These are phyloP conservation scores for Dryadomyces quercivorus DNA, from an alignment of 2,329 filamentous ascomycete genomes.

Conservation along the genomic window DNA sequence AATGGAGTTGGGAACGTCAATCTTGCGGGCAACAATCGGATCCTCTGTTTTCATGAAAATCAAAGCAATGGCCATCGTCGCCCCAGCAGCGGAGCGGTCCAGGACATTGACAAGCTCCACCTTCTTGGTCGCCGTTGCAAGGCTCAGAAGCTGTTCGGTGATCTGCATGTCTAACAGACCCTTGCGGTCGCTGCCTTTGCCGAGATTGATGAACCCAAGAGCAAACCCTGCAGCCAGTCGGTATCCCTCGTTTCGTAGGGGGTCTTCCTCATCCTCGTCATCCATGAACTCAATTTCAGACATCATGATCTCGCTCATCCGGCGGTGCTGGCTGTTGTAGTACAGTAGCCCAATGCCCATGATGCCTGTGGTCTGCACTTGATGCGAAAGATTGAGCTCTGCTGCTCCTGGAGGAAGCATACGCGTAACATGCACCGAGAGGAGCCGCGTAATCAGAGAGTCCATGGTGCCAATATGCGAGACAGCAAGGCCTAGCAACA, in stretches of 20 bases:
- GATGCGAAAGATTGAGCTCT: conserved; percentile 81
- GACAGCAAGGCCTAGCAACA: conserved; percentile 83
- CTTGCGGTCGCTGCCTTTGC: conserved; percentile 75
- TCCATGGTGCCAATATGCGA: conserved; percentile 98
- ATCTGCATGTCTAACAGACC: conserved; percentile 90
- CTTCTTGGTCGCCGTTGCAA: conserved; percentile 81
- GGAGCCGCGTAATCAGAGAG: conserved; percentile 77
- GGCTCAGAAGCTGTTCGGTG: conserved; percentile 72
- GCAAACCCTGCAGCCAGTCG: conserved; percentile 87
- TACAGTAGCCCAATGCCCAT: conserved; percentile 96
- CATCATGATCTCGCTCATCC: conserved; percentile 98
- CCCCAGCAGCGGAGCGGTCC: conserved; percentile 86
- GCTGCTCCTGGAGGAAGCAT: conserved; percentile 89
- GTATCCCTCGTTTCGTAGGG: conserved; percentile 88
- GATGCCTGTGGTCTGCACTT: conserved; percentile 90
- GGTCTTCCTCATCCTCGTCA: conserved; percentile 68
- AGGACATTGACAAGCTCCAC: conserved; percentile 87
- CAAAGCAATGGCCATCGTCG: conserved; percentile 76
- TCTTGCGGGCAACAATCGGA: conserved; percentile 71
- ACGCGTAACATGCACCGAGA: conserved; percentile 91
- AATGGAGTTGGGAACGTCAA: conserved; percentile 82
- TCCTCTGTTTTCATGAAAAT: conserved; percentile 98
- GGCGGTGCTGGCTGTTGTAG: conserved; percentile 86
- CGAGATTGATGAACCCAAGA: conserved; percentile 87
- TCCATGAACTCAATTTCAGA: conserved; percentile 92